A percentile compares a stretch with the other conserved stretches of the same genome.
phyloP scores from a whole-genome alignment of 1,284 basidiomycete species.

The Pyrrhoderma noxium region DNA sequence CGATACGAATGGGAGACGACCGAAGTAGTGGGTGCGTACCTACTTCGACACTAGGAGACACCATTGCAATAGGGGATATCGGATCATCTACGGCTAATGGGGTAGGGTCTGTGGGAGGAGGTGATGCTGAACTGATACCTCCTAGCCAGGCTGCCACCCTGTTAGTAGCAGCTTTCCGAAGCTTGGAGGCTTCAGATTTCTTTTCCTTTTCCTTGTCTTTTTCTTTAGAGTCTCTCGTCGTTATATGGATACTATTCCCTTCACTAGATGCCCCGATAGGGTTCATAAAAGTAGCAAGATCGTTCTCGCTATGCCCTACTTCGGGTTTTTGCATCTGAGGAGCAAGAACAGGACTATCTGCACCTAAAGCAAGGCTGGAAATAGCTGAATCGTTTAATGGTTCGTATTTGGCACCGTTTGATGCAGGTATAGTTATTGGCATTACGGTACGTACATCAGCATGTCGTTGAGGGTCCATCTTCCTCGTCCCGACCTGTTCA shows the following conservation, averaged over 20 bases:
- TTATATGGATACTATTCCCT: not conserved
- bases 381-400: constrained; percentile 63
- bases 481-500: constrained; percentile 23
- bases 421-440: constrained; percentile 38
- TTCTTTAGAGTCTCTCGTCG: not conserved
- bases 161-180: constrained; percentile 51
- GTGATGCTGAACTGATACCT: constrained; percentile 46
- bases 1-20: not conserved
- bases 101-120: constrained; percentile 24
- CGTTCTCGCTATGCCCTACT: not conserved
- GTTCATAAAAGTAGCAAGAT: no score
- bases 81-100: constrained; percentile 24
- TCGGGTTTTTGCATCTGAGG: not conserved
- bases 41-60: constrained; percentile 23
- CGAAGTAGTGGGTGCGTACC: constrained; percentile 20
- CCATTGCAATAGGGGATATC: constrained; percentile 26
- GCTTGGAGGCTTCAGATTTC: constrained; percentile 32
- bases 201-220: constrained; percentile 17
- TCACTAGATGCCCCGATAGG: not conserved
- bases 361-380: constrained; percentile 62
- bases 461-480: constrained; percentile 19
- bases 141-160: constrained; percentile 73
- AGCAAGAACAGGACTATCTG: constrained; percentile 15
- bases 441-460: constrained; percentile 45
- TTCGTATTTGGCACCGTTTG: constrained; percentile 25